These are phyloP conservation scores for Xylaria sp. DNA, from an alignment of 2,329 filamentous ascomycete genomes.

Conservation along the genomic window DNA sequence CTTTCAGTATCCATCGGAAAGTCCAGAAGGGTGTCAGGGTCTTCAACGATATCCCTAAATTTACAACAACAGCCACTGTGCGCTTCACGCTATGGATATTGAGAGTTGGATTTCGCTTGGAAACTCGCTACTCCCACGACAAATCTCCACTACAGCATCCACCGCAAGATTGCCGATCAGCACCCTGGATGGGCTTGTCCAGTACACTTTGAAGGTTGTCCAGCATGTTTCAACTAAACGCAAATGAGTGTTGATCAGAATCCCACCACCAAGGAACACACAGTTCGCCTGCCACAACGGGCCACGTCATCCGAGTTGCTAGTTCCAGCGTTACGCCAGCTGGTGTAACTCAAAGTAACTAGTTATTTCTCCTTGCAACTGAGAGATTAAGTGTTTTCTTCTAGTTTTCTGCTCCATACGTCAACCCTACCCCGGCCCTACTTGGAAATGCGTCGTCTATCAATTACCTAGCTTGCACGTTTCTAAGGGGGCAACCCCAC, in stretches of 20 bases:
- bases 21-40: too few species aligned
- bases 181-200: background rate
- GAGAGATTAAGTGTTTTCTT: background rate
- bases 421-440: background rate
- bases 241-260: background rate
- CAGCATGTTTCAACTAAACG: background rate
- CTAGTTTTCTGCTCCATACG: background rate
- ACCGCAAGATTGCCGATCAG: conserved; percentile 1
- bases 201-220: background rate
- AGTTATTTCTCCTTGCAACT: background rate
- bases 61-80: too few species aligned
- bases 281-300: background rate
- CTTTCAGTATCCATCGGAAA: background rate
- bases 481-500: background rate
- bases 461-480: background rate
- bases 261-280: background rate
- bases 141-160: background rate
- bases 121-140: background rate
- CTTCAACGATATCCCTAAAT: too few species aligned
- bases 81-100: background rate
- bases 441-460: background rate
- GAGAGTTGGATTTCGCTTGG: background rate
- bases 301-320: background rate
- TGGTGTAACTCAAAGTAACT: background rate
- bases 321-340: background rate